A percentile compares a stretch with the other conserved stretches of the same genome.
These are phyloP conservation scores for Nyssa sinensis DNA, from an alignment of 148 eudicot species.

Conservation along the genomic window DNA sequence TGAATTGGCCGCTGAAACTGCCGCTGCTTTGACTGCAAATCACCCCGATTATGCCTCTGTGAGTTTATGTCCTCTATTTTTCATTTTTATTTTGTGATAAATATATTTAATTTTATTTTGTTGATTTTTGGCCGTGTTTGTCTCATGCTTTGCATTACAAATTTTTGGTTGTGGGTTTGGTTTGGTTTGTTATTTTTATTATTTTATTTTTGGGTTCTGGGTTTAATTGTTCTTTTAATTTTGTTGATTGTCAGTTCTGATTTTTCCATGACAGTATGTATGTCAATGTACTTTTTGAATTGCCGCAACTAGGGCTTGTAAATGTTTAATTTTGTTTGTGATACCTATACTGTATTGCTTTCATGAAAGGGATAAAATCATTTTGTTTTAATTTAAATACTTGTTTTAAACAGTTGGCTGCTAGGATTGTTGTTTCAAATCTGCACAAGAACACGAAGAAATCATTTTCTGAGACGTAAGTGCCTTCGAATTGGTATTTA, in stretches of 20 bases:
- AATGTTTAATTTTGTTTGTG: too few relatives aligned
- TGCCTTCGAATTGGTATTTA: not conserved
- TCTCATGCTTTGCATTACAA: too few relatives aligned
- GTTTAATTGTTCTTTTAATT: too few relatives aligned
- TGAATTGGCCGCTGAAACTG: conserved; percentile 91
- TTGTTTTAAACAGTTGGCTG: conserved; percentile 65
- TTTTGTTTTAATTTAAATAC: not conserved
- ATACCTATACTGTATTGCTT: too few relatives aligned
- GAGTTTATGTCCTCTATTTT: not conserved
- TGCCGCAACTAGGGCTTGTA: not conserved
- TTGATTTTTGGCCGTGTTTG: too few relatives aligned
- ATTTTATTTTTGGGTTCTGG: too few relatives aligned
- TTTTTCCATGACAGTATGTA: not conserved
- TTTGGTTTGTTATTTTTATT: not conserved
- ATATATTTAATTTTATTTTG: too few relatives aligned
- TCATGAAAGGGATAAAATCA: too few relatives aligned
- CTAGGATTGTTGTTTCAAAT: conserved; percentile 86
- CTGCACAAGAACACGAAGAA: conserved; percentile 88
- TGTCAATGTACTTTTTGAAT: not conserved
- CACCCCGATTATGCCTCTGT: conserved; percentile 93
- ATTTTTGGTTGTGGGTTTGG: not conserved
- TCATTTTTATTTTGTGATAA: too few relatives aligned
- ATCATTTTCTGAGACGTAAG: conserved; percentile 91
- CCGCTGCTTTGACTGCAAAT: conserved; percentile 79
- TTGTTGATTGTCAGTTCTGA: too few relatives aligned